Evolutionary conservation across 106 monocot genomes (phyloP).

Genomic region (Apostasia shenzhenica): DNA sequence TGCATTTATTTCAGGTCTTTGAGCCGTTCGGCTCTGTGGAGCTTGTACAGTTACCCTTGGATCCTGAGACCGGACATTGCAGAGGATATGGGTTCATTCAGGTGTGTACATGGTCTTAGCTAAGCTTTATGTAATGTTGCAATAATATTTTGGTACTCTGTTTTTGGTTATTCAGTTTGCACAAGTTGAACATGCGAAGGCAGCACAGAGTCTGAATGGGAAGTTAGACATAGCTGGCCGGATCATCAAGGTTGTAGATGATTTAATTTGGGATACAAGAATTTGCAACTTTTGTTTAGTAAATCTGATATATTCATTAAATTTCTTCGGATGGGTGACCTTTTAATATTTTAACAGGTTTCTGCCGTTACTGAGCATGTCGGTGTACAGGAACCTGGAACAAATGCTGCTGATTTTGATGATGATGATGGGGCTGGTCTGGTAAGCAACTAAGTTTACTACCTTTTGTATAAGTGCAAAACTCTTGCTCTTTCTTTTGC

Average conservation of each 20-base stretch:
- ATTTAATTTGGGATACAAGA: background rate
- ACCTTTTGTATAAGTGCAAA: too few relatives aligned
- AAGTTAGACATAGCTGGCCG: slow-evolving; percentile 80
- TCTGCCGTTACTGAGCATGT: background rate
- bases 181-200: slow-evolving; percentile 62
- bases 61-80: slow-evolving; percentile 67
- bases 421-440: background rate
- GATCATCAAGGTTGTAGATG: slow-evolving; percentile 41
- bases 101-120: slow-evolving; percentile 19
- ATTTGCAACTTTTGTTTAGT: too few relatives aligned
- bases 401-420: background rate
- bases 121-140: too few relatives aligned
- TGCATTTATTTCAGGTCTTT: slow-evolving; percentile 43
- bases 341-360: too few relatives aligned
- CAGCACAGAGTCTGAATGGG: slow-evolving; percentile 75
- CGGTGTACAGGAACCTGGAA: background rate
- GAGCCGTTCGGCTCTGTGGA: slow-evolving; percentile 89
- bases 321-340: too few relatives aligned
- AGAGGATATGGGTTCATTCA: slow-evolving; percentile 88
- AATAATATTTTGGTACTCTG: too few relatives aligned
- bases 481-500: too few relatives aligned
- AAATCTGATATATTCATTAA: too few relatives aligned
- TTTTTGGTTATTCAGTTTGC: slow-evolving; percentile 33
- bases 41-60: slow-evolving; percentile 74
- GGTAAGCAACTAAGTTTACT: background rate